Conservation (phyloP, 129 eudicot species). For the Helianthus tuberosus region DNA sequence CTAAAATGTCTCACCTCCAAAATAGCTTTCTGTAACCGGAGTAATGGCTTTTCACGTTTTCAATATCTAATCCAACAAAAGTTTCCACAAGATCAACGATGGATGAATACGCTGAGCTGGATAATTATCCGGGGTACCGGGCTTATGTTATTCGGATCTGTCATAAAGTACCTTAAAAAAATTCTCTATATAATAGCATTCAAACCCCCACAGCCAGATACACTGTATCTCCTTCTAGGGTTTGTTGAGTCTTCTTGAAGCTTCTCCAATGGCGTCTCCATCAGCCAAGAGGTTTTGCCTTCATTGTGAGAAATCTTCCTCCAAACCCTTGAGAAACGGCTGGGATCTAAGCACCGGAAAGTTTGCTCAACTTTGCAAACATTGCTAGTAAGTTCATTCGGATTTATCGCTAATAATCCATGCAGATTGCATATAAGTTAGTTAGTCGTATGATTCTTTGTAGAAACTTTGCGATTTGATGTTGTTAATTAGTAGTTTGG, state of each 20-base stretch:
- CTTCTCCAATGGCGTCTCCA: slow-evolving; percentile 36
- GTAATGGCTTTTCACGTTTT: no score
- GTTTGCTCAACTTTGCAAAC: slow-evolving; percentile 51
- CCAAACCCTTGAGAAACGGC: slow-evolving; percentile 38
- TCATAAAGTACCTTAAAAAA: not conserved
- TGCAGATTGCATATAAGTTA: slow-evolving; percentile 1
- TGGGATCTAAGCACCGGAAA: slow-evolving; percentile 54
- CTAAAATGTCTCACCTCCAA: no score
- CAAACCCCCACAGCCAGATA: not conserved
- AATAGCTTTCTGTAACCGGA: no score
- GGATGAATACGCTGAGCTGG: not conserved
- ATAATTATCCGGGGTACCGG: not conserved
- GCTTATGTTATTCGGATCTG: no score
- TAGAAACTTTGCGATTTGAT: not conserved
- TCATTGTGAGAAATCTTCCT: slow-evolving; percentile 43
- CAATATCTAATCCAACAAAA: not conserved
- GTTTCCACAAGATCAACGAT: not conserved
- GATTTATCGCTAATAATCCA: not conserved
- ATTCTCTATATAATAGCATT: not conserved
- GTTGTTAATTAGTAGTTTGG: not conserved
- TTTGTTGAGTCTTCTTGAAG: slow-evolving; percentile 4
- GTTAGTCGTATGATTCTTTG: not conserved
- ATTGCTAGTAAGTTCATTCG: slow-evolving; percentile 46
- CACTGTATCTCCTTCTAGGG: slow-evolving; percentile 27
- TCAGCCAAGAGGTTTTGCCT: slow-evolving; percentile 39